Percentiles rank a stretch among this genome's conserved stretches.
These are phyloP conservation scores for Schizophyllum amplum DNA, from an alignment of 1,284 basidiomycete species.

Conservation along the genomic window DNA sequence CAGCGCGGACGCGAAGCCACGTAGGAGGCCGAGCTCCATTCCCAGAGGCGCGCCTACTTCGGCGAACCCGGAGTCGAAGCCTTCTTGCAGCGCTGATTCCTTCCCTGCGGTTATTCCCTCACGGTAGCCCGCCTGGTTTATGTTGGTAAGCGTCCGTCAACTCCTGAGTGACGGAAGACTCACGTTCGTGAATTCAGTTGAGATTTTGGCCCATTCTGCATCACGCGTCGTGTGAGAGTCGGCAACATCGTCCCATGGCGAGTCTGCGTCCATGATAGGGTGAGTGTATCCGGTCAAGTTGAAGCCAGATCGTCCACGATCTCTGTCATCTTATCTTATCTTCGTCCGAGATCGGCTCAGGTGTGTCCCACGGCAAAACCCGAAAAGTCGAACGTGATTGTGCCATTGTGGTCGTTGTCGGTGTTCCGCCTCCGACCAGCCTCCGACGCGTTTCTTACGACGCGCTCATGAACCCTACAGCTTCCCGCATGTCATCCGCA, in stretches of 20 bases:
- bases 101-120: slow-evolving; percentile 86
- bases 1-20: slow-evolving; percentile 58
- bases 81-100: slow-evolving; percentile 68
- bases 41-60: slow-evolving; percentile 67
- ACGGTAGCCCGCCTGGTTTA: slow-evolving; percentile 69
- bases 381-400: neutral
- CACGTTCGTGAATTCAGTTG: slow-evolving; percentile 61
- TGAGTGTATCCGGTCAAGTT: neutral
- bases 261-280: slow-evolving; percentile 20
- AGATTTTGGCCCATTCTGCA: slow-evolving; percentile 57
- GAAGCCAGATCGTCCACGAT: too few relatives aligned
- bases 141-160: neutral
- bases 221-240: slow-evolving; percentile 26
- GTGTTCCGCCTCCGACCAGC: neutral
- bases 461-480: neutral
- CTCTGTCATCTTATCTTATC: neutral
- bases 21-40: slow-evolving; percentile 58
- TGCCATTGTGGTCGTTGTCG: neutral
- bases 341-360: too few relatives aligned
- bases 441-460: neutral
- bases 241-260: slow-evolving; percentile 46
- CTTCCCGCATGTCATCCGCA: neutral
- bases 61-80: slow-evolving; percentile 77
- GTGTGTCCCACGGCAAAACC: too few relatives aligned
- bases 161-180: slow-evolving; percentile 12